phyloP scores from a whole-genome alignment of 2,329 filamentous ascomycete genomes.

The Sporothrix pseudoabietina region DNA sequence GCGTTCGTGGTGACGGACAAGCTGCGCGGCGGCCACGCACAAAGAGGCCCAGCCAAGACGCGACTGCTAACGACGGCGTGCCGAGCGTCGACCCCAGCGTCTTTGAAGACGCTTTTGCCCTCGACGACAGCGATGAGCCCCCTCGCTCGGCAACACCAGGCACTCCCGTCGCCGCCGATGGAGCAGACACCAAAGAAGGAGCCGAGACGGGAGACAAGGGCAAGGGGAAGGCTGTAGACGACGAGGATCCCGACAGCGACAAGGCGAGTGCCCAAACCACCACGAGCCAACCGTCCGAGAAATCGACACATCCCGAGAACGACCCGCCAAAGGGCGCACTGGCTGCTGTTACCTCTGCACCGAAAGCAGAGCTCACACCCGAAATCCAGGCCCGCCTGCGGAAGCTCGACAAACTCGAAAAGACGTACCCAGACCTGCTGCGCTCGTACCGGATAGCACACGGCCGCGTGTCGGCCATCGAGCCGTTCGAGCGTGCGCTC shows the following conservation, averaged over 20 bases:
- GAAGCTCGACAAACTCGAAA: slow-evolving; percentile 87
- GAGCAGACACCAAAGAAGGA: slow-evolving; percentile 5
- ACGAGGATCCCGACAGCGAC: neutral
- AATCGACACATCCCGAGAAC: neutral
- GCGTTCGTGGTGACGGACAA: slow-evolving; percentile 42
- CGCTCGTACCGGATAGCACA: slow-evolving; percentile 92
- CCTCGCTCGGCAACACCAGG: slow-evolving; percentile 48
- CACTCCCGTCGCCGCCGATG: slow-evolving; percentile 16
- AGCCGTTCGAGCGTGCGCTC: slow-evolving; percentile 87
- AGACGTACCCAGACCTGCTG: slow-evolving; percentile 87
- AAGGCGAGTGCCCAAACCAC: neutral
- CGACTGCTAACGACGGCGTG: slow-evolving; percentile 41
- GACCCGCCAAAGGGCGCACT: neutral
- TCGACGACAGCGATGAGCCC: slow-evolving; percentile 77
- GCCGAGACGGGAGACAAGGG: neutral
- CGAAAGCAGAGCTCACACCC: slow-evolving; percentile 62
- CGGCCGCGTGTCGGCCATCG: slow-evolving; percentile 80
- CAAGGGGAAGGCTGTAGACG: neutral
- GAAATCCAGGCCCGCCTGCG: slow-evolving; percentile 76
- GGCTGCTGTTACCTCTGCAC: slow-evolving; percentile 22
- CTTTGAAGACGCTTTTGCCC: slow-evolving; percentile 82
- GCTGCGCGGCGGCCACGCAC: slow-evolving; percentile 43
- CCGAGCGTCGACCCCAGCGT: slow-evolving; percentile 78
- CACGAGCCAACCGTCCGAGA: neutral
- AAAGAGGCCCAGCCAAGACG: slow-evolving; percentile 48